Conservation (phyloP, 305 asterid species). For the Fraxinus floribunda region DNA sequence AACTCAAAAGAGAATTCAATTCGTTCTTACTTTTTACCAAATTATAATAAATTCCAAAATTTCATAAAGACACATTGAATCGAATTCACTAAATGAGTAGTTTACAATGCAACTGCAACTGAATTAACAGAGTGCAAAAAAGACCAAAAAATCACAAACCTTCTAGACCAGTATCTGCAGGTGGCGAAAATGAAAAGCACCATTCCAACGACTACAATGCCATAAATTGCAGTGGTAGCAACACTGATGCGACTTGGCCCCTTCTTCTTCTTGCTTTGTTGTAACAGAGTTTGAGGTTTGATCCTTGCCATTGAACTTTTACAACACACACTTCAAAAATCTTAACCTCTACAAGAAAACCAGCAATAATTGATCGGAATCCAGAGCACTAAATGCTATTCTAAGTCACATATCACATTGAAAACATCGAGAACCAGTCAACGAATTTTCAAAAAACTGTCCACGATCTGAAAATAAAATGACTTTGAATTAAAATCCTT, state of each 20-base stretch:
- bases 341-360: constrained; percentile 32
- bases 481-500: constrained; percentile 7
- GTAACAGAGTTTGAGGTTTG: constrained; percentile 93
- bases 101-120: constrained; percentile 6
- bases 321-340: constrained; percentile 29
- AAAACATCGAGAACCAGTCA: constrained; percentile 18
- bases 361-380: constrained; percentile 22
- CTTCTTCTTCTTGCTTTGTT: constrained; percentile 94
- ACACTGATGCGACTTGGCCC: constrained; percentile 56
- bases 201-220: constrained; percentile 46
- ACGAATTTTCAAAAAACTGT: constrained; percentile 13
- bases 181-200: constrained; percentile 59
- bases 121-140: not conserved
- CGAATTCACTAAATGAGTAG: not conserved
- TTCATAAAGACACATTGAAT: constrained; percentile 1
- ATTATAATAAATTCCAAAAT: constrained; percentile 2
- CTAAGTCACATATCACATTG: constrained; percentile 17
- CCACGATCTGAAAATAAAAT: not conserved
- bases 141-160: constrained; percentile 34
- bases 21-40: constrained; percentile 8
- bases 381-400: constrained; percentile 19
- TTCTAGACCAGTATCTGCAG: constrained; percentile 64
- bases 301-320: constrained; percentile 71
- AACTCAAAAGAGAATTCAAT: constrained; percentile 7
- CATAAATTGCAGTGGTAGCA: constrained; percentile 45